These are phyloP conservation scores for Russula emetica DNA, from an alignment of 768 basidiomycete species.

Conservation along the genomic window DNA sequence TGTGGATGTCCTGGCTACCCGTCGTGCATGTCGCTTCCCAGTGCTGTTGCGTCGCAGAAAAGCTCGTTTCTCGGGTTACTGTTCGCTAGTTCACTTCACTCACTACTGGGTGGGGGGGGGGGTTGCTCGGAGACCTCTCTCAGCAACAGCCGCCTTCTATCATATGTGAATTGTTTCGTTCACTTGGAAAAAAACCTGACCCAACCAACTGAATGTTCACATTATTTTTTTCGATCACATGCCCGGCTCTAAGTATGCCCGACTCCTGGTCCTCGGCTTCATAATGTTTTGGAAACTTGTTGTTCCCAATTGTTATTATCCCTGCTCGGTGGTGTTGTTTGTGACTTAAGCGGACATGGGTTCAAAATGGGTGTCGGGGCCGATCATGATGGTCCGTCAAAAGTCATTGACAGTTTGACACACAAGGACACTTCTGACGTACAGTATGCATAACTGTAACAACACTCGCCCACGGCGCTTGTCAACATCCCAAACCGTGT, in stretches of 20 bases:
- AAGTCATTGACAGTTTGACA: background rate
- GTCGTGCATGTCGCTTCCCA: background rate
- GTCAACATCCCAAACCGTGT: background rate
- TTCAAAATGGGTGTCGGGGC: background rate
- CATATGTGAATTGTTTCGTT: no score
- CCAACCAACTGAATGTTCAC: no score
- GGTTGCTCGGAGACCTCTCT: no score
- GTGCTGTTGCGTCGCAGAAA: background rate
- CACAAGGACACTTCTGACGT: background rate
- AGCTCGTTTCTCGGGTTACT: background rate
- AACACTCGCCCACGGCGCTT: background rate
- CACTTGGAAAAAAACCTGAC: no score
- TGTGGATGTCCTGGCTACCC: background rate
- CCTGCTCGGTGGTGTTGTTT: background rate
- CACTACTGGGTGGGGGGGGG: no score
- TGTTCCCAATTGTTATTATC: background rate
- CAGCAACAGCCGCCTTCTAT: background rate
- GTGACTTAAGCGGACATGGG: background rate
- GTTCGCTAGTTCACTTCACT: no score
- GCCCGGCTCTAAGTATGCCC: background rate
- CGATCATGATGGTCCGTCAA: background rate
- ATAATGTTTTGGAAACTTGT: background rate
- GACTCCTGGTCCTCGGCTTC: constrained; percentile 18
- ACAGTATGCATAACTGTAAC: no score
- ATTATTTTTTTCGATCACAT: background rate